A percentile compares a stretch with the other conserved stretches of the same genome.
Evolutionary conservation across 2,329 filamentous ascomycete species (phyloP).

Genomic region (Mycosphaerella sp.): DNA sequence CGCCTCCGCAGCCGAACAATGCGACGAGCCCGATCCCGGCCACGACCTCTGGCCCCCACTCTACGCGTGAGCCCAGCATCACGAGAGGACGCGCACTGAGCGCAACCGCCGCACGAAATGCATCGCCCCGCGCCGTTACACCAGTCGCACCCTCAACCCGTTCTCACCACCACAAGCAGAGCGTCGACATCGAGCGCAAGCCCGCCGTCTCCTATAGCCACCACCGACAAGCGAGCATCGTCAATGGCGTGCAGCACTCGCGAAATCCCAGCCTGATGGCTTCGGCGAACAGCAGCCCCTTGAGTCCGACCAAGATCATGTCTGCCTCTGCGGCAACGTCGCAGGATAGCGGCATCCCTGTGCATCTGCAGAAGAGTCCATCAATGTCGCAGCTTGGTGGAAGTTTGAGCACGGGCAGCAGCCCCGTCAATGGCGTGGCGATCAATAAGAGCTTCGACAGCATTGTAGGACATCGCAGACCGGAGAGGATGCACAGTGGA

Average conservation of each 20-base stretch:
- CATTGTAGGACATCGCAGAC: constrained; percentile 26
- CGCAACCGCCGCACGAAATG: constrained; percentile 36
- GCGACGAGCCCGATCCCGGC: not conserved
- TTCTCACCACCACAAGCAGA: constrained; percentile 30
- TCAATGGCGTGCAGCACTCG: constrained; percentile 89
- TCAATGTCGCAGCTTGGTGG: constrained; percentile 29
- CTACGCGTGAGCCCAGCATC: constrained; percentile 39
- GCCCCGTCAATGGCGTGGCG: constrained; percentile 17
- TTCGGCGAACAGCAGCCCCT: constrained; percentile 66
- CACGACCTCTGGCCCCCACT: not conserved
- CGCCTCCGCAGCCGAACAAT: constrained; percentile 10
- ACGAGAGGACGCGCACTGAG: constrained; percentile 44
- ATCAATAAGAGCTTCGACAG: constrained; percentile 29
- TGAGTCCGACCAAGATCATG: constrained; percentile 81
- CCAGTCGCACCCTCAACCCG: constrained; percentile 36
- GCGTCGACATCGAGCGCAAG: constrained; percentile 42
- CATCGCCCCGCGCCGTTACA: constrained; percentile 41
- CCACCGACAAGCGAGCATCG: constrained; percentile 93
- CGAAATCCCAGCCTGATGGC: constrained; percentile 83
- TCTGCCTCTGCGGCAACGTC: constrained; percentile 31
- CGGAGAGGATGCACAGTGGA: constrained; percentile 45
- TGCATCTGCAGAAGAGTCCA: constrained; percentile 30
- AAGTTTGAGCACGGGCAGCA: constrained; percentile 11
- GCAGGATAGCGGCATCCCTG: constrained; percentile 14
- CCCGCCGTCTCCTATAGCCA: constrained; percentile 64